phyloP scores from a whole-genome alignment of 257 asterid species.

The Solanum verrucosum region DNA sequence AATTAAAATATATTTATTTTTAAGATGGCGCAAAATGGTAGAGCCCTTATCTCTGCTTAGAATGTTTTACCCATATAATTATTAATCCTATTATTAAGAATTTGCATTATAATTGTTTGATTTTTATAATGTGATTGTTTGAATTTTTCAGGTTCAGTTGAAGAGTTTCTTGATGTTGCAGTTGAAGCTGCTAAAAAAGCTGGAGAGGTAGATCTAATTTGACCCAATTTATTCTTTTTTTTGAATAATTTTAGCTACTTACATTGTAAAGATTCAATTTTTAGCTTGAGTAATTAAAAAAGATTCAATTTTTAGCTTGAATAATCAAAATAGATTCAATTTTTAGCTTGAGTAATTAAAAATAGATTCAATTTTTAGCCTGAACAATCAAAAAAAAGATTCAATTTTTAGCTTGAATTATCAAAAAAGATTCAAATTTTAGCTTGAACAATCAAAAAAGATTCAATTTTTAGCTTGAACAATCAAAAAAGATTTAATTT shows the following conservation, averaged over 20 bases:
- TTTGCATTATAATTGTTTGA: background rate
- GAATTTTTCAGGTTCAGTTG: conserved; percentile 36
- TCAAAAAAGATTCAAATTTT: background rate
- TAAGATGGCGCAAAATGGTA: conserved; percentile 54
- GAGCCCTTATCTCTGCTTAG: background rate
- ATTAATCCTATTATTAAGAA: background rate
- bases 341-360: background rate
- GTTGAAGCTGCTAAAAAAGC: conserved; percentile 66
- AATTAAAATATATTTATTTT: background rate
- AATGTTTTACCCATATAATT: background rate
- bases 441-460: background rate
- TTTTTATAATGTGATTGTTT: background rate
- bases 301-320: background rate
- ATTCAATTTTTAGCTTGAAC: background rate
- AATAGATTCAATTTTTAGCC: background rate
- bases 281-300: background rate
- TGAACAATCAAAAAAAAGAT: background rate
- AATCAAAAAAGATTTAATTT: background rate
- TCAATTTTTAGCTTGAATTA: background rate
- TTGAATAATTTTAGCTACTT: background rate
- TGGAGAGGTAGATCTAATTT: conserved; percentile 43
- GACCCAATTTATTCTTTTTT: background rate
- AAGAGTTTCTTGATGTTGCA: conserved; percentile 50
- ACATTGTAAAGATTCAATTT: background rate
- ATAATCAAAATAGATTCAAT: background rate